phyloP scores from a whole-genome alignment of 179 eudicot genomes.

The Silene coronaria region DNA sequence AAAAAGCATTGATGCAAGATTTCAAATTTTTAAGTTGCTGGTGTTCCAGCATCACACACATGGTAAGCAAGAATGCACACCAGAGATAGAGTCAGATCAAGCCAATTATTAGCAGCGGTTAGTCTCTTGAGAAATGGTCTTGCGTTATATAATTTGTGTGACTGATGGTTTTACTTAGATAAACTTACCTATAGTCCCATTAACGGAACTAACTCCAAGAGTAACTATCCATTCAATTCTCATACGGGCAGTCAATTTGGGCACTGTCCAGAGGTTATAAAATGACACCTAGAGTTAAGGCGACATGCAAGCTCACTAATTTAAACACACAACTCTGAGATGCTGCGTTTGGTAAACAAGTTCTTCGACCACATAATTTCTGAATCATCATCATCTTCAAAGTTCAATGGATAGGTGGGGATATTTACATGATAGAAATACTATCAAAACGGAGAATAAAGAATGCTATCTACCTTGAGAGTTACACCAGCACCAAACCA shows the following conservation, averaged over 20 bases:
- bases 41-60: neutral
- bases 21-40: neutral
- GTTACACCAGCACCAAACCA: constrained; percentile 75
- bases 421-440: neutral
- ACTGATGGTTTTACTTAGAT: neutral
- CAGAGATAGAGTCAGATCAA: neutral
- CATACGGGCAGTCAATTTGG: neutral
- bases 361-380: neutral
- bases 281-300: neutral
- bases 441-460: neutral
- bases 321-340: too few relatives aligned
- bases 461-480: constrained; percentile 56
- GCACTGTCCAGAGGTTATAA: neutral
- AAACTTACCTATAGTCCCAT: neutral
- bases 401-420: neutral
- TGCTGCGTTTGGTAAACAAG: neutral
- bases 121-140: neutral
- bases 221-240: neutral
- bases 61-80: too few relatives aligned
- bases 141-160: neutral
- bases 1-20: neutral
- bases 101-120: neutral
- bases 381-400: neutral
- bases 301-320: neutral
- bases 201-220: neutral